phyloP scores from a whole-genome alignment of 2,329 filamentous ascomycete genomes.

The Claviceps arundinis region DNA sequence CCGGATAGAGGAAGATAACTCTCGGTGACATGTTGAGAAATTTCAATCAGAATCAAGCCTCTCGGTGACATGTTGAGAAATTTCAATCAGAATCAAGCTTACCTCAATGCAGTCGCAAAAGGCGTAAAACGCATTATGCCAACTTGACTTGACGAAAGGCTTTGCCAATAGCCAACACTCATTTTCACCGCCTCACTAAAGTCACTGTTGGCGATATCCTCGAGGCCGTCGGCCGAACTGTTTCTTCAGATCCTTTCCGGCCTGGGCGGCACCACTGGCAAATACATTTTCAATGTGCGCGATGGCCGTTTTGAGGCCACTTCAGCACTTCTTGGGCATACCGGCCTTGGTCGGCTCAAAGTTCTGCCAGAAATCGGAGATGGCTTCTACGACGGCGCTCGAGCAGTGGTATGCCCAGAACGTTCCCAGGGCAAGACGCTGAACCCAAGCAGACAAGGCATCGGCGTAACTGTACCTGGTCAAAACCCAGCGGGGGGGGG shows the following conservation, averaged over 20 bases:
- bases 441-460: conserved; percentile 59
- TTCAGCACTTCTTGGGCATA: conserved; percentile 45
- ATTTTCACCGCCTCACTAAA: conserved; percentile 26
- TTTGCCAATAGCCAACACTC: conserved; percentile 11
- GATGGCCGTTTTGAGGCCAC: conserved; percentile 41
- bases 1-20: background rate
- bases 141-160: too few species aligned
- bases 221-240: conserved; percentile 24
- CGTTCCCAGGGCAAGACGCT: conserved; percentile 57
- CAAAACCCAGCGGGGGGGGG: conserved; percentile 47
- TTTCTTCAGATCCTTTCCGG: conserved; percentile 25
- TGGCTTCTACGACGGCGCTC: conserved; percentile 62
- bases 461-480: conserved; percentile 67
- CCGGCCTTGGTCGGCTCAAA: conserved; percentile 30
- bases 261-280: conserved; percentile 16
- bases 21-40: too few species aligned
- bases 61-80: too few species aligned
- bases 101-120: too few species aligned
- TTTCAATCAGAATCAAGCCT: too few species aligned
- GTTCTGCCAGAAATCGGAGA: conserved; percentile 57
- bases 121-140: too few species aligned
- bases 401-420: conserved; percentile 63
- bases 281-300: conserved; percentile 35
- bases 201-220: conserved; percentile 29
- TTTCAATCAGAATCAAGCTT: too few species aligned